A percentile compares a stretch with the other conserved stretches of the same genome.
phyloP scores from a whole-genome alignment of 805 yeast genomes.

The Candida wancherniae region DNA sequence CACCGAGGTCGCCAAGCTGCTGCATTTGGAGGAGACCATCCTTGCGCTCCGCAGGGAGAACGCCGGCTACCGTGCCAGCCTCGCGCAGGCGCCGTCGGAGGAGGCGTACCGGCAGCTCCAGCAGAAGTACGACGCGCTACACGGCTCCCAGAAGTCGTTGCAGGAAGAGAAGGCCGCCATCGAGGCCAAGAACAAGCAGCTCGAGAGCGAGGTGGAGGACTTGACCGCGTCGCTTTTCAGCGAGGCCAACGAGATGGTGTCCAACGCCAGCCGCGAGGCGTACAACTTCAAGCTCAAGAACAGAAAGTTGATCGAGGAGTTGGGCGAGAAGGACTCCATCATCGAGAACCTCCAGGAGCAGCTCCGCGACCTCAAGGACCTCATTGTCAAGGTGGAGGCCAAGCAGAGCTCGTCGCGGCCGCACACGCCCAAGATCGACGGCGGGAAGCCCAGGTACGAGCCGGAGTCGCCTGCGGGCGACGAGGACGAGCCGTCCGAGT shows the following conservation, averaged over 20 bases:
- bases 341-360: conserved; percentile 64
- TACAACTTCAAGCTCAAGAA: conserved; percentile 58
- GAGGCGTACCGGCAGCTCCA: conserved; percentile 24
- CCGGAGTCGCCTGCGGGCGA: conserved; percentile 2
- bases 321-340: conserved; percentile 65
- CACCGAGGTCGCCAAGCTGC: conserved; percentile 55
- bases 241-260: conserved; percentile 83
- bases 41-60: conserved; percentile 35
- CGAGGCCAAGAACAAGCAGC: conserved; percentile 52
- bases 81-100: conserved; percentile 18
- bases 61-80: conserved; percentile 17
- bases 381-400: conserved; percentile 53
- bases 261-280: conserved; percentile 66
- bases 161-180: conserved; percentile 41
- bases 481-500: conserved; percentile 4
- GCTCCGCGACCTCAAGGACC: conserved; percentile 57
- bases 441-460: conserved; percentile 1
- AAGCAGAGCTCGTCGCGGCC: conserved; percentile 18
- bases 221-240: conserved; percentile 70
- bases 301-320: conserved; percentile 44
- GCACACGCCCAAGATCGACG: conserved; percentile 15
- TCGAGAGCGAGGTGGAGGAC: conserved; percentile 76
- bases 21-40: conserved; percentile 48
- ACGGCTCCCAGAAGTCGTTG: conserved; percentile 17
- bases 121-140: conserved; percentile 29